A percentile compares a stretch with the other conserved stretches of the same genome.
phyloP scores from a whole-genome alignment of 805 yeast genomes.

The Kluyveromyces wickerhamii region DNA sequence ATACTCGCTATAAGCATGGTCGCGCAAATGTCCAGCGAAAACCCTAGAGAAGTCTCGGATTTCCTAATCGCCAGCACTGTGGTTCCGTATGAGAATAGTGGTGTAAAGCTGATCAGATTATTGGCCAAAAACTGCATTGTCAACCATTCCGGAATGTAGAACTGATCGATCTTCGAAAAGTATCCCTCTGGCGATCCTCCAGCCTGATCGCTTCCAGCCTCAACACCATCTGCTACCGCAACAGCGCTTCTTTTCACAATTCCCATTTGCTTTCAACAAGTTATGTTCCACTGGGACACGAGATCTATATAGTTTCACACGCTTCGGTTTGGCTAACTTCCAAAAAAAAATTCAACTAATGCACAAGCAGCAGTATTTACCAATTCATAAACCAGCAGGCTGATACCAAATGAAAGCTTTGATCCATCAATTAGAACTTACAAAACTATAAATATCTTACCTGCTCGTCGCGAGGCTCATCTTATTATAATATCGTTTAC shows the following conservation, averaged over 20 bases:
- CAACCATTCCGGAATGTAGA: conserved; percentile 41
- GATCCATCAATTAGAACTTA: too few species aligned
- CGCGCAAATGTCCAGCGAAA: conserved; percentile 87
- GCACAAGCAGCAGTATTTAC: too few species aligned
- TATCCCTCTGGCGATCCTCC: conserved; percentile 12
- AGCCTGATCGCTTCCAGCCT: not conserved
- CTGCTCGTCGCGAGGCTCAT: too few species aligned
- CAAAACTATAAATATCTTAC: too few species aligned
- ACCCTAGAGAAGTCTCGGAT: conserved; percentile 63
- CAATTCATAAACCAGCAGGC: too few species aligned
- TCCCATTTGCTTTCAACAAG: too few species aligned
- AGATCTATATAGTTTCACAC: too few species aligned
- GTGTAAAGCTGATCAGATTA: conserved; percentile 68
- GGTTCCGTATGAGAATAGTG: conserved; percentile 79
- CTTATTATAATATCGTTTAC: too few species aligned
- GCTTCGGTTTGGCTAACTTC: too few species aligned
- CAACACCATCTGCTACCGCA: not conserved
- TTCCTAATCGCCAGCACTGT: conserved; percentile 63
- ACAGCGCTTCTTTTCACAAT: not conserved
- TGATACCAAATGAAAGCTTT: too few species aligned
- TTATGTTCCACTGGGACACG: too few species aligned
- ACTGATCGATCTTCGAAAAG: conserved; percentile 35
- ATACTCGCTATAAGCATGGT: conserved; percentile 78
- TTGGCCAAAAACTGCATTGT: conserved; percentile 52
- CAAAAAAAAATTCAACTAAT: too few species aligned